Evolutionary conservation across 345 rosid genomes (phyloP).

Genomic region (Hypericum perforatum): DNA sequence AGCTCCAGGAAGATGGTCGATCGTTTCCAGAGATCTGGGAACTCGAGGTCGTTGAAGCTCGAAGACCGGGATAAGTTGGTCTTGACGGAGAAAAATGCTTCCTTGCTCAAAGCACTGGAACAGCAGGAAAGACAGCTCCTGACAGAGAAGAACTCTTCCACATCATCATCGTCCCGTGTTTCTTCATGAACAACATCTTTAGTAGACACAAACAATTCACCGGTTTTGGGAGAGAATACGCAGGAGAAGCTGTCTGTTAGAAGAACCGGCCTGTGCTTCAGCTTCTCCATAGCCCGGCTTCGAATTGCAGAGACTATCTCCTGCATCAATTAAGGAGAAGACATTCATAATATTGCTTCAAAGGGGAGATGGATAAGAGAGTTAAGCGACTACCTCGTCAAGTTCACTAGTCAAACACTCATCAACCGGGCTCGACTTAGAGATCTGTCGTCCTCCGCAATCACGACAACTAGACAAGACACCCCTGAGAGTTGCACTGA

Average conservation of each 20-base stretch:
- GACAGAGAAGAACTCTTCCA: conserved; percentile 50
- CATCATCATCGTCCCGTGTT: conserved; percentile 16
- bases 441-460: conserved; percentile 22
- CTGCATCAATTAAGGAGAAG: conserved; percentile 19
- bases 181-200: conserved; percentile 7
- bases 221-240: no score
- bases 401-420: conserved; percentile 25
- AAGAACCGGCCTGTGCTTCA: conserved; percentile 39
- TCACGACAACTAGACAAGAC: conserved; percentile 40
- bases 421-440: conserved; percentile 27
- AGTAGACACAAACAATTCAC: no score
- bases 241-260: conserved; percentile 16
- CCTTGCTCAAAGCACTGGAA: conserved; percentile 46
- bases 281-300: conserved; percentile 64
- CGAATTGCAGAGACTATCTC: conserved; percentile 58
- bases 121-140: conserved; percentile 57
- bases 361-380: background rate
- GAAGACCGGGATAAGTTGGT: conserved; percentile 50
- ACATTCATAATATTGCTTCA: background rate
- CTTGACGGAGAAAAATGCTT: conserved; percentile 44
- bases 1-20: conserved; percentile 49
- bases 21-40: conserved; percentile 32
- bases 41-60: conserved; percentile 30
- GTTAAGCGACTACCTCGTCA: conserved; percentile 30
- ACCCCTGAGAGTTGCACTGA: conserved; percentile 37